Conservation (phyloP, 2,329 filamentous ascomycete genomes). For the Seiridium cupressi region DNA sequence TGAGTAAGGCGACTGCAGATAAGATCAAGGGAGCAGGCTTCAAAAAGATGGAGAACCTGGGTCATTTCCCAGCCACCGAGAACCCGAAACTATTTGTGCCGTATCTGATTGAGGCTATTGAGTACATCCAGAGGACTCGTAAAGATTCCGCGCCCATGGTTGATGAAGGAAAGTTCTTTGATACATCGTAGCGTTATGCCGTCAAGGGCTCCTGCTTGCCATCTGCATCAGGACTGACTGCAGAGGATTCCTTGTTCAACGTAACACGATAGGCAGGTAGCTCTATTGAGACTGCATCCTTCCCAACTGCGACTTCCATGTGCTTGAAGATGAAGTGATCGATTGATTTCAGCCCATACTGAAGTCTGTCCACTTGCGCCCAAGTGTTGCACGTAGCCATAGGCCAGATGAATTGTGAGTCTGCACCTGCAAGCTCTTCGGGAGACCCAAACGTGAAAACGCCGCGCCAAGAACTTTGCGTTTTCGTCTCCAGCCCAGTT, state of each 20-base stretch:
- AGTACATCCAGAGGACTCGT: neutral
- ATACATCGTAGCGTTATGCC: neutral
- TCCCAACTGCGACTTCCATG: neutral
- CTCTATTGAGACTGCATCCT: neutral
- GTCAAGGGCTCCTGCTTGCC: neutral
- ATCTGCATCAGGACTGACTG: neutral
- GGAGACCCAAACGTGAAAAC: neutral
- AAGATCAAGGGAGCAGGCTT: conserved; percentile 10
- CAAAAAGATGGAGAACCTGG: conserved; percentile 10
- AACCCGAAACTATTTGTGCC: conserved; percentile 9
- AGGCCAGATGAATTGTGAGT: neutral
- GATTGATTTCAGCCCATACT: neutral
- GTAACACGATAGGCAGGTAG: conserved; percentile 2
- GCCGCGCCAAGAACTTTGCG: neutral
- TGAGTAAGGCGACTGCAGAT: conserved; percentile 9
- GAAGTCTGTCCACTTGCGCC: conserved; percentile 2
- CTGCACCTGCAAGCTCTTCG: neutral
- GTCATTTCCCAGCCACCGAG: conserved; percentile 11
- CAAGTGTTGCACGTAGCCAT: conserved; percentile 2
- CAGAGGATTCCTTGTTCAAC: neutral
- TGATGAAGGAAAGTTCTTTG: neutral
- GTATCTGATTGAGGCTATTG: neutral
- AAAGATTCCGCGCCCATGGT: neutral
- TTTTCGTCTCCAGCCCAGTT: neutral
- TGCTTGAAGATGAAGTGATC: conserved; percentile 3